Evolutionary conservation across 148 eudicot genomes (phyloP), one percentile per base, ranked within the genome.

Genomic region (Mesembryanthemum crystallinum): DNA sequence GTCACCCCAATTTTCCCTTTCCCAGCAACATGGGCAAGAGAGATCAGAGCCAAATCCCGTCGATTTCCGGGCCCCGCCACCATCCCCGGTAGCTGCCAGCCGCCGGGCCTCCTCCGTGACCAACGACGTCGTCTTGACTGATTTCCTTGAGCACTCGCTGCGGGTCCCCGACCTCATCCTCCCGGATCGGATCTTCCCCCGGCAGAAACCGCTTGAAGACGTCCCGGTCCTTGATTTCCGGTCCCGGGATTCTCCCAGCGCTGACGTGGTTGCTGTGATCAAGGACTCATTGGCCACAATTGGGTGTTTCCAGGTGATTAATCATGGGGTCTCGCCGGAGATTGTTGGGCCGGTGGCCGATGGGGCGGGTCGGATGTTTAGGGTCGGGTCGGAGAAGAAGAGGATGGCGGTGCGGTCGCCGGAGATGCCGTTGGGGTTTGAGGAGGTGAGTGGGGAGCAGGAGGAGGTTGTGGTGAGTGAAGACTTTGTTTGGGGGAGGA

Each of bases 51-150:
- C 28, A 7, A 67, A 75, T 63, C 33, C 71, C 73, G 58, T 82
- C 67, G 87, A 91, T 52, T 93, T 93, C 81, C 89, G 91, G 5
- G 98, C 98, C 0, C 97, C 98, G 17, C 96, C 98, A 5, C 97
- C 98, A 4, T 91, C 98, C 7, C 98, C 98, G 17, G 79, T 89
- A 1, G 92, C 86, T 9, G 76, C 91, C 25, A 88, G 91, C 54
- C 88, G 97, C 24, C 81, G 94, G 5, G 17, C 84, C 14, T 89
- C 94, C 23, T 84, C 92, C 8, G 83, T 88, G 61, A 64, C 89
- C 0, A 94, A 94, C 76, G 97, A 91, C 7, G 94, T 83, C 15
- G 77, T 91, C 64, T 74, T 94, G 23, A 76, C 98, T 0, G 88
- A 91, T 3, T 94, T 84, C 66, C 89, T 94, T 13, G 86, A 89